A percentile compares a stretch with the other conserved stretches of the same genome.
These are phyloP conservation scores for Penicillium sp. DNA, from an alignment of 2,329 filamentous ascomycete species.

Conservation along the genomic window DNA sequence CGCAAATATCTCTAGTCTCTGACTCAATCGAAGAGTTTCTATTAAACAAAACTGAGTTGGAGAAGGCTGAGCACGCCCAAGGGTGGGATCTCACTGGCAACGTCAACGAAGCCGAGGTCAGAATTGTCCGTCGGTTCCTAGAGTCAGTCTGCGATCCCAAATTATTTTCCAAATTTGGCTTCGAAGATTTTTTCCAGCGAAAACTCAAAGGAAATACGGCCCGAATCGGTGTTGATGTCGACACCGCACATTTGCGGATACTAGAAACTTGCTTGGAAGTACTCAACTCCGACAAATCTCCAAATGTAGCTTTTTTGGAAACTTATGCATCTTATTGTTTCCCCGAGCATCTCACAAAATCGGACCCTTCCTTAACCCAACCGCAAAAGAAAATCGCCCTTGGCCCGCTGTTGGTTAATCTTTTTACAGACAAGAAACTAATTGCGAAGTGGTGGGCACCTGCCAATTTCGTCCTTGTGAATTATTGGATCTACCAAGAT, in stretches of 20 bases:
- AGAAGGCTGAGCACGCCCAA: background rate
- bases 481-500: constrained; percentile 22
- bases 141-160: constrained; percentile 27
- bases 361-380: constrained; percentile 21
- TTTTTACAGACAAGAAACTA: constrained; percentile 21
- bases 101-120: constrained; percentile 23
- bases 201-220: constrained; percentile 22
- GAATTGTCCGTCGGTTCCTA: constrained; percentile 26
- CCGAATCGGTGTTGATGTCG: constrained; percentile 19
- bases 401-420: constrained; percentile 22
- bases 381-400: constrained; percentile 21
- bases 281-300: constrained; percentile 1
- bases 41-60: background rate
- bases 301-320: constrained; percentile 1
- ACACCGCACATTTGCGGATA: constrained; percentile 10
- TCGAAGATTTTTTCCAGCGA: constrained; percentile 28
- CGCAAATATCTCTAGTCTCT: constrained; percentile 19
- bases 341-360: constrained; percentile 10
- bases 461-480: constrained; percentile 1
- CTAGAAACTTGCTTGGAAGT: constrained; percentile 14
- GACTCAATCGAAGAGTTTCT: constrained; percentile 26
- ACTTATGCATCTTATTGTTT: constrained; percentile 8
- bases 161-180: constrained; percentile 28
- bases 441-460: constrained; percentile 23
- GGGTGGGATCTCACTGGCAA: constrained; percentile 5